These are phyloP conservation scores for Paraphaeosphaeria minitans DNA, from an alignment of 2,329 filamentous ascomycete species.

Conservation along the genomic window DNA sequence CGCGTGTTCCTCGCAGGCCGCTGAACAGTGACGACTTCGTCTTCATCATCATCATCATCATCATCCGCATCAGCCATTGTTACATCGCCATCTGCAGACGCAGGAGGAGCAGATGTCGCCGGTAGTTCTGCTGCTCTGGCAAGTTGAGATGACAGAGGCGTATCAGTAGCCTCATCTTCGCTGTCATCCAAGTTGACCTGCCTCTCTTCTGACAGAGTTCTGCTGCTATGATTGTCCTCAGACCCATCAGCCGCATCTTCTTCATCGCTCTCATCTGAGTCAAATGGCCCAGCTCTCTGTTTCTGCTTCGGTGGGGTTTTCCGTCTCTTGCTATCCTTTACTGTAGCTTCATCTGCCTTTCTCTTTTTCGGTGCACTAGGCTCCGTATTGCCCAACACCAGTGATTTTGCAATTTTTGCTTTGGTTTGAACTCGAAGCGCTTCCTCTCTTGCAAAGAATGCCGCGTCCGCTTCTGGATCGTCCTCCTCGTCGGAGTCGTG, in stretches of 20 bases:
- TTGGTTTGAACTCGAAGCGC: slow-evolving; percentile 64
- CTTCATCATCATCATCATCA: slow-evolving; percentile 43
- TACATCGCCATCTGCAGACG: slow-evolving; percentile 23
- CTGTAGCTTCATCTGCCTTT: slow-evolving; percentile 31
- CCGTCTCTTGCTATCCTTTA: slow-evolving; percentile 37
- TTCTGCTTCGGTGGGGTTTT: slow-evolving; percentile 39
- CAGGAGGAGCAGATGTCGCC: slow-evolving; percentile 8
- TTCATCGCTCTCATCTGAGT: slow-evolving; percentile 34
- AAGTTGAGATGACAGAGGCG: slow-evolving; percentile 48
- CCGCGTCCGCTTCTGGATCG: slow-evolving; percentile 72
- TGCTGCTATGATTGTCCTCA: slow-evolving; percentile 31
- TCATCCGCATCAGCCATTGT: slow-evolving; percentile 36
- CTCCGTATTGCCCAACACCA: slow-evolving; percentile 51
- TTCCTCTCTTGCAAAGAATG: slow-evolving; percentile 81
- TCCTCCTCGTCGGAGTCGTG: slow-evolving; percentile 89
- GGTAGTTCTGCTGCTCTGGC: slow-evolving; percentile 21
- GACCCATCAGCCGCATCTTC: slow-evolving; percentile 30
- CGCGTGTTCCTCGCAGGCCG: slow-evolving; percentile 46
- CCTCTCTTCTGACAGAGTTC: slow-evolving; percentile 30
- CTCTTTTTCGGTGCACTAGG: slow-evolving; percentile 37
- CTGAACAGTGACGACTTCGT: slow-evolving; percentile 46
- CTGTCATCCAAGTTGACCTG: slow-evolving; percentile 26
- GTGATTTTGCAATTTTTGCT: slow-evolving; percentile 52
- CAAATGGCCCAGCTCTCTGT: slow-evolving; percentile 33
- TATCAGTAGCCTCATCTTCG: slow-evolving; percentile 47